Evolutionary conservation across 345 rosid species (phyloP).

Genomic region (Arabis alpina): DNA sequence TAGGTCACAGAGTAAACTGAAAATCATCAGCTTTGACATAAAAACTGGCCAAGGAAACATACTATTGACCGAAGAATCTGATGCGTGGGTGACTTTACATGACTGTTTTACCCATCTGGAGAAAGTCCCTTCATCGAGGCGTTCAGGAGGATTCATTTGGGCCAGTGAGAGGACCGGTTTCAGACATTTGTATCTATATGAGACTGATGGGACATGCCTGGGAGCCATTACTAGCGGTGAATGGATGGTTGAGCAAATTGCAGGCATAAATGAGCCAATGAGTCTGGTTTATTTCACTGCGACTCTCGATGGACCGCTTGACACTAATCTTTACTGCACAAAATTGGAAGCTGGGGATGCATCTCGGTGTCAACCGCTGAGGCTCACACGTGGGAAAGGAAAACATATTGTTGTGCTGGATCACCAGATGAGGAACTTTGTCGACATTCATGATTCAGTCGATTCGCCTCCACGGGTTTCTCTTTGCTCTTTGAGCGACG

Average conservation of each 20-base stretch:
- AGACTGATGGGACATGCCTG: slow-evolving; percentile 68
- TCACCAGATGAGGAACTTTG: slow-evolving; percentile 79
- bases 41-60: slow-evolving; percentile 69
- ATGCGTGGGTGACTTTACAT: slow-evolving; percentile 82
- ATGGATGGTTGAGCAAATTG: slow-evolving; percentile 93
- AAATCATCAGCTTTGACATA: slow-evolving; percentile 69
- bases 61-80: slow-evolving; percentile 66
- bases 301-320: slow-evolving; percentile 80
- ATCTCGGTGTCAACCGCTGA: slow-evolving; percentile 54
- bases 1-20: slow-evolving; percentile 72
- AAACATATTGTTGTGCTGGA: slow-evolving; percentile 82
- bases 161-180: slow-evolving; percentile 92
- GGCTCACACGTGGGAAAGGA: slow-evolving; percentile 83
- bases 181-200: slow-evolving; percentile 86
- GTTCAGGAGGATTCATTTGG: slow-evolving; percentile 89
- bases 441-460: slow-evolving; percentile 88
- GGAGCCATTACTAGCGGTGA: slow-evolving; percentile 86
- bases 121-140: slow-evolving; percentile 48
- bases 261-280: slow-evolving; percentile 75
- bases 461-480: slow-evolving; percentile 71
- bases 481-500: slow-evolving; percentile 69
- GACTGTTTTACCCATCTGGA: slow-evolving; percentile 91
- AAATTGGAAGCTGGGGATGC: slow-evolving; percentile 52
- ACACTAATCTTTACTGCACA: slow-evolving; percentile 69
- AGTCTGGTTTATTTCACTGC: slow-evolving; percentile 80